phyloP scores from a whole-genome alignment of 2,329 filamentous ascomycete genomes.

The Trichoderma koningii region DNA sequence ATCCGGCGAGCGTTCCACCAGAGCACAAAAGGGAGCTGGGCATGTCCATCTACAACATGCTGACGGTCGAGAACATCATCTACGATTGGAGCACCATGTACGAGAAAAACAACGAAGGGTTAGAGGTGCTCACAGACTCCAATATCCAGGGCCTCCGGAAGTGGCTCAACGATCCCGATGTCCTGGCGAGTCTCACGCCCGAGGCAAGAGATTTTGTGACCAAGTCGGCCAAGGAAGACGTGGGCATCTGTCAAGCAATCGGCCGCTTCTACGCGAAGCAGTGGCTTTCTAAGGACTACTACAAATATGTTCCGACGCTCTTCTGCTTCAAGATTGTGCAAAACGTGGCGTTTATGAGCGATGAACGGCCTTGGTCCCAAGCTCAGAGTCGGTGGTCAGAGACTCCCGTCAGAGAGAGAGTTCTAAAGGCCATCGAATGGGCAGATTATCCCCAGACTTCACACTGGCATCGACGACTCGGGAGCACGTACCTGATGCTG shows the following conservation, averaged over 20 bases:
- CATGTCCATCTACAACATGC: conserved; percentile 41
- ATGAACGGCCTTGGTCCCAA: conserved; percentile 43
- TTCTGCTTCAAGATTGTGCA: conserved; percentile 50
- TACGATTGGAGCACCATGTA: conserved; percentile 47
- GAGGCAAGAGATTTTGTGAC: conserved; percentile 40
- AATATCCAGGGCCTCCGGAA: conserved; percentile 43
- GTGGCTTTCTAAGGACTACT: conserved; percentile 42
- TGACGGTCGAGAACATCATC: conserved; percentile 42
- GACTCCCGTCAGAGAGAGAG: conserved; percentile 40
- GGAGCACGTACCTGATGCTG: conserved; percentile 45
- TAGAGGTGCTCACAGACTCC: conserved; percentile 45
- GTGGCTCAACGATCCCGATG: conserved; percentile 43
- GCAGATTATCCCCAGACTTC: conserved; percentile 40
- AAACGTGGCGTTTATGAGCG: conserved; percentile 44
- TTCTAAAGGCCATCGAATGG: conserved; percentile 43
- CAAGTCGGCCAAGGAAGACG: conserved; percentile 33
- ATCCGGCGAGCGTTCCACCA: conserved; percentile 34
- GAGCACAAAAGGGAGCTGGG: conserved; percentile 41
- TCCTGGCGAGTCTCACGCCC: conserved; percentile 35
- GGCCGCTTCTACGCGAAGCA: conserved; percentile 44
- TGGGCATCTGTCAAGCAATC: conserved; percentile 43
- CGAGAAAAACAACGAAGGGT: conserved; percentile 45
- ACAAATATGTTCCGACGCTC: conserved; percentile 43
- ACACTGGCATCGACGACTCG: conserved; percentile 44
- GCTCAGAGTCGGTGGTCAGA: conserved; percentile 43